Evolutionary conservation across 73 alveolate species (phyloP).

Genomic region (Tetrahymena elliotti): DNA sequence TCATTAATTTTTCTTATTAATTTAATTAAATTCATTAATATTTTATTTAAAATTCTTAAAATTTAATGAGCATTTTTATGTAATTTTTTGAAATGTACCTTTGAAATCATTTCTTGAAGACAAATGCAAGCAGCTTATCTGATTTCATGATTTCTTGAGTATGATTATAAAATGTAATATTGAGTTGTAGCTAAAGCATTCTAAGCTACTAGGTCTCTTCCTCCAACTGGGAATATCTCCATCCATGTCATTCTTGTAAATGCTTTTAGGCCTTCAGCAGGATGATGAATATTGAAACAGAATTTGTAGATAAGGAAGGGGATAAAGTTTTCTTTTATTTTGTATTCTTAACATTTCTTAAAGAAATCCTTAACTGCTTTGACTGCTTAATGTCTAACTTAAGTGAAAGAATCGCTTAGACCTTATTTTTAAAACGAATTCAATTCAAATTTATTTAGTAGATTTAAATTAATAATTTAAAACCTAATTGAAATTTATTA

Average conservation of each 20-base stretch:
- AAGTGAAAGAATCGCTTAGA: background rate
- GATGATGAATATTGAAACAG: background rate
- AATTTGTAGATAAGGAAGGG: background rate
- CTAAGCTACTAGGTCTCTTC: background rate
- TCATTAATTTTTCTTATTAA: too few relatives aligned
- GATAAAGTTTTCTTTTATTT: background rate
- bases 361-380: background rate
- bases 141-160: background rate
- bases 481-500: too few relatives aligned
- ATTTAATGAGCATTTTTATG: background rate
- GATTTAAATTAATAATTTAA: too few relatives aligned
- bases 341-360: background rate
- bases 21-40: too few relatives aligned
- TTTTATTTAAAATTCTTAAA: too few relatives aligned
- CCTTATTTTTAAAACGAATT: background rate
- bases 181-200: background rate
- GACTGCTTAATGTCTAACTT: background rate
- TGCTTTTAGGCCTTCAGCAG: background rate
- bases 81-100: background rate
- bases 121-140: background rate
- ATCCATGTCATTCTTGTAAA: background rate
- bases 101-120: background rate
- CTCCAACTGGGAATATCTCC: background rate
- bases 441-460: too few relatives aligned
- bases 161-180: background rate